Percentiles rank a stretch among this genome's conserved stretches.
Conservation (phyloP, 1,284 basidiomycete genomes). For the Marasmius fiardii region DNA sequence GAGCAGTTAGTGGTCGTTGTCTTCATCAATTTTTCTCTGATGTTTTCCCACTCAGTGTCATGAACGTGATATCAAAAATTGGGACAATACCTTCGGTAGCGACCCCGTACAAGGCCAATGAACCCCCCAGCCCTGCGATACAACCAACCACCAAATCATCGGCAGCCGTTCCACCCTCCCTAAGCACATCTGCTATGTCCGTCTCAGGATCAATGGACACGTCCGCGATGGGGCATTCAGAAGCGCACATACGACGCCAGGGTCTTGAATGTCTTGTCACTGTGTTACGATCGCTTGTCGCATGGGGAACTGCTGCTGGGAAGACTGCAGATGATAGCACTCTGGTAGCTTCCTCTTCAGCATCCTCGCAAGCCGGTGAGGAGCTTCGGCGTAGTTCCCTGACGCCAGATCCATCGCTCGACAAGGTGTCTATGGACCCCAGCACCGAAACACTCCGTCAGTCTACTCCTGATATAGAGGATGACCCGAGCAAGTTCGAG, state of each 20-base stretch:
- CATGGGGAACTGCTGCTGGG: constrained; percentile 74
- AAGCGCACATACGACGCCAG: constrained; percentile 83
- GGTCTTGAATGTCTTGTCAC: constrained; percentile 88
- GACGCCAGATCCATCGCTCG: constrained; percentile 52
- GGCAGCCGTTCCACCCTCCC: constrained; percentile 51
- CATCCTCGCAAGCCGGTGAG: constrained; percentile 46
- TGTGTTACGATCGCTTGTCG: constrained; percentile 84
- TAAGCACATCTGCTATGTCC: constrained; percentile 67
- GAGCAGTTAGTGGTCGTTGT: constrained; percentile 64
- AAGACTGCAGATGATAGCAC: constrained; percentile 39
- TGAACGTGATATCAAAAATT: constrained; percentile 93
- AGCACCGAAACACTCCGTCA: constrained; percentile 56
- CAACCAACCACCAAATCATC: constrained; percentile 51
- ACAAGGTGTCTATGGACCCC: constrained; percentile 40
- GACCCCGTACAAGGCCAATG: constrained; percentile 45
- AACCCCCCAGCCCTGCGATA: constrained; percentile 58
- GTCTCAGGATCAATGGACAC: constrained; percentile 68
- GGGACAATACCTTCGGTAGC: constrained; percentile 67
- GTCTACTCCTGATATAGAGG: constrained; percentile 72
- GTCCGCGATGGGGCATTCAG: constrained; percentile 65
- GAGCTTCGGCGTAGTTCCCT: constrained; percentile 47
- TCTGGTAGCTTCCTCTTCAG: constrained; percentile 32
- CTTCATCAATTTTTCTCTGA: constrained; percentile 1
- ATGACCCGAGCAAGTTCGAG: constrained; percentile 94
- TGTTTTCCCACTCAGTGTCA: constrained; percentile 50